A percentile compares a stretch with the other conserved stretches of the same genome.
These are phyloP conservation scores for Penicillium ucsense DNA, from an alignment of 495 filamentous ascomycete species.

Conservation along the genomic window DNA sequence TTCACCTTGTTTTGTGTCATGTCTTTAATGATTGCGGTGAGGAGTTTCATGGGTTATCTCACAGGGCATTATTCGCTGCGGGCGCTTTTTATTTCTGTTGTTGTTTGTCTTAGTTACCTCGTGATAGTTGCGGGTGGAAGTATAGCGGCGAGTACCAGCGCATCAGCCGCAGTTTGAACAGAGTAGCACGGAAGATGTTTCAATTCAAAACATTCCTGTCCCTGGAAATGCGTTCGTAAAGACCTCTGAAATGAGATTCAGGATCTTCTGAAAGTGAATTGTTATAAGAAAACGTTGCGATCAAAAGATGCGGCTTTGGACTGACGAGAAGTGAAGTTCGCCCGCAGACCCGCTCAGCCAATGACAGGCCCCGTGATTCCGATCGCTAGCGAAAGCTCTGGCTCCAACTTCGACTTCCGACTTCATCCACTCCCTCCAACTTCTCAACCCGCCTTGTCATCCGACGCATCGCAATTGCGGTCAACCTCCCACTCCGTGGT, in stretches of 20 bases:
- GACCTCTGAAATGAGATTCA: too few relatives aligned
- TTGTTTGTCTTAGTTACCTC: conserved; percentile 4
- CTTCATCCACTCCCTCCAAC: conserved; percentile 28
- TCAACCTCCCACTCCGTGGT: conserved; percentile 15
- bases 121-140: conserved; percentile 8
- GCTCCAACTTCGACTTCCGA: conserved; percentile 33
- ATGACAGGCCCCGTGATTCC: conserved; percentile 38
- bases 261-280: too few relatives aligned
- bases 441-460: conserved; percentile 15
- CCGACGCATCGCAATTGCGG: conserved; percentile 28
- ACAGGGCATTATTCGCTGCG: conserved; percentile 4
- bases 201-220: too few relatives aligned
- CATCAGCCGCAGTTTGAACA: too few relatives aligned
- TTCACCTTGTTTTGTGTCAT: not conserved
- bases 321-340: conserved; percentile 6
- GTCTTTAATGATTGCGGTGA: conserved; percentile 12
- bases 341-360: conserved; percentile 24
- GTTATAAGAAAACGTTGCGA: too few relatives aligned
- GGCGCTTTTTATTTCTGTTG: not conserved
- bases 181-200: too few relatives aligned
- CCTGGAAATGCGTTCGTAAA: too few relatives aligned
- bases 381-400: conserved; percentile 40
- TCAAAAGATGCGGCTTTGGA: too few relatives aligned
- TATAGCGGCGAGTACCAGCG: too few relatives aligned
- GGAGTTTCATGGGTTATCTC: conserved; percentile 16